These are phyloP conservation scores for Termitomyces bulborhizus DNA, from an alignment of 768 basidiomycete species.

Conservation along the genomic window DNA sequence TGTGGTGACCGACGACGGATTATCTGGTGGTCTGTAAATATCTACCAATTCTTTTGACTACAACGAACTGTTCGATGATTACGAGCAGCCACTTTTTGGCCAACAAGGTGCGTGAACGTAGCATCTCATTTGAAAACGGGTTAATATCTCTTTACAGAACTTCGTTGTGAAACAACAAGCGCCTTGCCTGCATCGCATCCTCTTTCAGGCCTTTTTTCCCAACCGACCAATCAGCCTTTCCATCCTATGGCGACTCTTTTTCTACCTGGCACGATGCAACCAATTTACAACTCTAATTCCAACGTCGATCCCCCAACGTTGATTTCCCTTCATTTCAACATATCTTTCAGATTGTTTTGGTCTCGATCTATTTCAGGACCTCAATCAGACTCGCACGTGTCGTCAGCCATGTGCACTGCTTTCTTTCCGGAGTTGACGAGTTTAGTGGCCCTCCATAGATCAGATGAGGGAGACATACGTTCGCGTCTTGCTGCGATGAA, in stretches of 20 bases:
- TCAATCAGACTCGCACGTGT: not conserved
- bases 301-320: not conserved
- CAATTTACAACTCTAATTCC: not conserved
- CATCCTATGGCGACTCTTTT: not conserved
- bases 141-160: not conserved
- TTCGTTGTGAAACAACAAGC: not conserved
- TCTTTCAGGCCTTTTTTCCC: not conserved
- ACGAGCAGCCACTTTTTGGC: not conserved
- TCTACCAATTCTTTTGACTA: conserved; percentile 1
- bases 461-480: no score
- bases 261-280: not conserved
- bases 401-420: not conserved
- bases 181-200: not conserved
- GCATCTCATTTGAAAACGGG: not conserved
- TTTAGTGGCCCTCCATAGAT: no score
- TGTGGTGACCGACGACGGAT: not conserved
- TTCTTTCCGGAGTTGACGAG: not conserved
- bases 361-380: not conserved
- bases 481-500: no score
- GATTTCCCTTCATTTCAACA: not conserved
- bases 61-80: conserved; percentile 7
- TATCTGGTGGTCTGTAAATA: not conserved
- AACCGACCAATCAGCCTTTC: not conserved
- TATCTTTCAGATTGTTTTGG: not conserved
- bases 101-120: not conserved